Evolutionary conservation across 2,329 filamentous ascomycete species (phyloP).

Genomic region (Talaromyces sp.): DNA sequence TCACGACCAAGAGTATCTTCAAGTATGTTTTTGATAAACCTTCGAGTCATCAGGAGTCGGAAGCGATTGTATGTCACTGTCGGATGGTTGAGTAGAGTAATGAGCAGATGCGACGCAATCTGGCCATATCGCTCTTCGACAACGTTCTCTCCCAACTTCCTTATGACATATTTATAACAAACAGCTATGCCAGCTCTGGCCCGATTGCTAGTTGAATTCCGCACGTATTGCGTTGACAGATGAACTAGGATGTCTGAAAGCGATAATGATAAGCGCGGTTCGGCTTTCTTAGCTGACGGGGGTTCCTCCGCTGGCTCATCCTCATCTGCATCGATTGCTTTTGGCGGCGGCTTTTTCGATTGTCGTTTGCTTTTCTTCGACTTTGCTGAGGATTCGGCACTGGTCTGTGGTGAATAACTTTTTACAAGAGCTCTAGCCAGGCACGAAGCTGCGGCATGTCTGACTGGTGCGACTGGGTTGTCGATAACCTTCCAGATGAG

Average conservation of each 20-base stretch:
- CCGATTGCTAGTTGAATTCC: slow-evolving; percentile 72
- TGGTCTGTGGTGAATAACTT: slow-evolving; percentile 64
- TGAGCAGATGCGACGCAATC: slow-evolving; percentile 75
- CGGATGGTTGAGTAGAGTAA: slow-evolving; percentile 72
- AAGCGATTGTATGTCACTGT: slow-evolving; percentile 81
- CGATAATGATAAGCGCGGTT: slow-evolving; percentile 67
- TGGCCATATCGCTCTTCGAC: slow-evolving; percentile 77
- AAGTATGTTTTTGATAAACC: slow-evolving; percentile 77
- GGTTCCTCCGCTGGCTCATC: slow-evolving; percentile 69
- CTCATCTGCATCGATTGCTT: slow-evolving; percentile 64
- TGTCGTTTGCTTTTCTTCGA: slow-evolving; percentile 68
- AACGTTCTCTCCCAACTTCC: slow-evolving; percentile 72
- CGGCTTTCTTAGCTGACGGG: slow-evolving; percentile 64
- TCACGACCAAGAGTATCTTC: slow-evolving; percentile 77
- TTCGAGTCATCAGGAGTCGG: slow-evolving; percentile 76
- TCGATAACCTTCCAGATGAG: slow-evolving; percentile 85
- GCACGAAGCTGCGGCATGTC: slow-evolving; percentile 82
- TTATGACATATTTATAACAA: slow-evolving; percentile 79
- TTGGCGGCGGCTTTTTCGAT: slow-evolving; percentile 58
- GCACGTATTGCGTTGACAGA: slow-evolving; percentile 75
- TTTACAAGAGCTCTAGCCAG: slow-evolving; percentile 80
- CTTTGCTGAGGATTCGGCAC: slow-evolving; percentile 53
- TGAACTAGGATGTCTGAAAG: slow-evolving; percentile 74
- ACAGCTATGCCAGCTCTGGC: slow-evolving; percentile 78
- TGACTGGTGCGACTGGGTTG: slow-evolving; percentile 66